phyloP scores from a whole-genome alignment of 148 eudicot genomes.

The Pouteria glomerata region DNA sequence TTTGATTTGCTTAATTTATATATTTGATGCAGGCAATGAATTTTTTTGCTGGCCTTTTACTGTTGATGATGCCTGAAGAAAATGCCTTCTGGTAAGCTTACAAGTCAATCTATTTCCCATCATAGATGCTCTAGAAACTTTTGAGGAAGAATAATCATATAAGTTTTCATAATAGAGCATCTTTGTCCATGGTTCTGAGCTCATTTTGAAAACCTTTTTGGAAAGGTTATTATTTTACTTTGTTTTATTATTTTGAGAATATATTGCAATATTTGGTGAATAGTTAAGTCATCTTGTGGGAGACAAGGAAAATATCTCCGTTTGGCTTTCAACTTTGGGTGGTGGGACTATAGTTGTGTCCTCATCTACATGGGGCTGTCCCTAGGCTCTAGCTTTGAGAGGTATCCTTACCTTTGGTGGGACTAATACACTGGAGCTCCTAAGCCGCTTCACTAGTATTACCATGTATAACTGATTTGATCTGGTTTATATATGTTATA shows the following conservation, averaged over 20 bases:
- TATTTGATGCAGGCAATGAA: constrained; percentile 94
- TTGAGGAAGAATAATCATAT: not conserved
- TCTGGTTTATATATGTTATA: too few relatives aligned
- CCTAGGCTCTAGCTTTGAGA: too few relatives aligned
- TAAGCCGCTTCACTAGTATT: too few relatives aligned
- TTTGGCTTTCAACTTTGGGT: too few relatives aligned
- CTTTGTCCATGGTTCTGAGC: not conserved
- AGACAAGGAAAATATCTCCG: too few relatives aligned
- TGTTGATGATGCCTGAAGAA: constrained; percentile 98
- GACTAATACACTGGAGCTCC: too few relatives aligned
- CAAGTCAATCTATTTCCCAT: constrained; percentile 1
- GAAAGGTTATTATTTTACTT: not conserved
- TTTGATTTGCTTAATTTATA: too few relatives aligned
- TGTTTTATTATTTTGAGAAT: too few relatives aligned
- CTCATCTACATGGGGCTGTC: too few relatives aligned
- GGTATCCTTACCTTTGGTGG: too few relatives aligned
- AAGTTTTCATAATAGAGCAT: not conserved
- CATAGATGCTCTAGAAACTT: not conserved
- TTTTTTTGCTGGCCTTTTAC: constrained; percentile 84
- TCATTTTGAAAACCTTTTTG: not conserved
- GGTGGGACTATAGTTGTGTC: too few relatives aligned
- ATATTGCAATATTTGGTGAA: not conserved
- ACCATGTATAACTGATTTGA: too few relatives aligned
- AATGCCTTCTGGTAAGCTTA: constrained; percentile 91
- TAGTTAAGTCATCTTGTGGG: not conserved